Conservation (phyloP, 768 basidiomycete species). For the Clitopilus passeckerianus region DNA sequence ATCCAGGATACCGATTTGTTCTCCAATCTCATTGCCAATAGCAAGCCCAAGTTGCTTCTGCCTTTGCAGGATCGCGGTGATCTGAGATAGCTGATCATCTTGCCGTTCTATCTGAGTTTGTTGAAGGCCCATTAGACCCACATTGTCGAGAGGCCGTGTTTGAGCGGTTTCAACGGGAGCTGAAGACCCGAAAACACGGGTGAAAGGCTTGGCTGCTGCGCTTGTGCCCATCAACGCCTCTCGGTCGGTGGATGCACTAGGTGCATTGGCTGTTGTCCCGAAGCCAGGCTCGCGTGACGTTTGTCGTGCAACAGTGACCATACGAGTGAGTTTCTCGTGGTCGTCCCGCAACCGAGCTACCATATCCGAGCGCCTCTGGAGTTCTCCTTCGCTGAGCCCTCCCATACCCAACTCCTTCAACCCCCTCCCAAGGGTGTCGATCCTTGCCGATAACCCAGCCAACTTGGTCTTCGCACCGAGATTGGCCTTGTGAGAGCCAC, state of each 20-base stretch:
- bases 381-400: constrained; percentile 89
- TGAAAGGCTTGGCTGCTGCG: constrained; percentile 34
- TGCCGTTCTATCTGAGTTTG: constrained; percentile 78
- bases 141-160: constrained; percentile 85
- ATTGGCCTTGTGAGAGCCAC: constrained; percentile 71
- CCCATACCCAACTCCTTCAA: constrained; percentile 57
- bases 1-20: constrained; percentile 87
- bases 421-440: constrained; percentile 66
- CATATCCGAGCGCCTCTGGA: constrained; percentile 85
- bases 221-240: constrained; percentile 53
- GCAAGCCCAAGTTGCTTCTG: constrained; percentile 86
- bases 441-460: constrained; percentile 69
- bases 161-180: constrained; percentile 73
- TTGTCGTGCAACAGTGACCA: constrained; percentile 74
- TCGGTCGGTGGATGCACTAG: constrained; percentile 43
- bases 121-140: constrained; percentile 77
- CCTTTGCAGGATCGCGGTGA: constrained; percentile 78
- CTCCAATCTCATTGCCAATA: constrained; percentile 74
- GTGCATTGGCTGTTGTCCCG: constrained; percentile 9
- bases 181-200: constrained; percentile 76
- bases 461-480: constrained; percentile 85
- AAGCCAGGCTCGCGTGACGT: constrained; percentile 29
- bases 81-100: constrained; percentile 72
- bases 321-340: constrained; percentile 80
- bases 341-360: constrained; percentile 86